Evolutionary conservation across 108 stramenopile genomes (phyloP), one percentile per base, ranked within the genome.

Genomic region (Chaetoceros tenuissimus): DNA sequence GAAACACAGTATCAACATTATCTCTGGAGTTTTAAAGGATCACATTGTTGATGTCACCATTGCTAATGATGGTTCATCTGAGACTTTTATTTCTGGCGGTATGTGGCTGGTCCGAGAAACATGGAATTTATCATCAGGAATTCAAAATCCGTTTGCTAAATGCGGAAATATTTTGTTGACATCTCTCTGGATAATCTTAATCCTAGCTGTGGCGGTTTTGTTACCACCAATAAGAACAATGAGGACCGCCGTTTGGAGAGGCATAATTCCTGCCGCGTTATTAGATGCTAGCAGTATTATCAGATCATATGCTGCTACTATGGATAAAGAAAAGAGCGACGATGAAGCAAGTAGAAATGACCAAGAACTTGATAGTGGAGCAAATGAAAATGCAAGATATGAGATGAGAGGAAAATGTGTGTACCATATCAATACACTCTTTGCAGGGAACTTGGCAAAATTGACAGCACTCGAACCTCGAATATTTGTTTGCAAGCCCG

Each of bases 361-460:
- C 24, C 3, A 53, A 25, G 26, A 27, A 28, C 26, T 28, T 8
- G 5, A 28, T 26, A 3, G 3, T 23, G 53, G 28, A 27, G 26
- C 23, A n/a, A 17, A 24, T 10, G 17, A 24, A n/a, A 31, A 40
- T 3, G 0, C 22, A 43, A 40, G 34, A 21, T 8, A 21, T 23
- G 34, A 19, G 1, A 19, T 40, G 1, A 21, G 21, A 18, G 43
- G 34, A 0, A 22, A 3, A 18, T 44, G 5, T 10, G 24, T 57
- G 34, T 0, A 45, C 10, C 43, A 57, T 45, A 17, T 25, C 57
- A 45, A 44, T 23, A 21, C 26, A 0, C 43, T 46, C 0, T 44
- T 44, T 23, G 57, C 45, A 1, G 57, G 57, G 3, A 57, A 57
- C n/a, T 26, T 57, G 16, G 57, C 57, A 7, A n/a, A n/a, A n/a